Evolutionary conservation across 495 filamentous ascomycete genomes (phyloP).

Genomic region (Evernia prunastri): DNA sequence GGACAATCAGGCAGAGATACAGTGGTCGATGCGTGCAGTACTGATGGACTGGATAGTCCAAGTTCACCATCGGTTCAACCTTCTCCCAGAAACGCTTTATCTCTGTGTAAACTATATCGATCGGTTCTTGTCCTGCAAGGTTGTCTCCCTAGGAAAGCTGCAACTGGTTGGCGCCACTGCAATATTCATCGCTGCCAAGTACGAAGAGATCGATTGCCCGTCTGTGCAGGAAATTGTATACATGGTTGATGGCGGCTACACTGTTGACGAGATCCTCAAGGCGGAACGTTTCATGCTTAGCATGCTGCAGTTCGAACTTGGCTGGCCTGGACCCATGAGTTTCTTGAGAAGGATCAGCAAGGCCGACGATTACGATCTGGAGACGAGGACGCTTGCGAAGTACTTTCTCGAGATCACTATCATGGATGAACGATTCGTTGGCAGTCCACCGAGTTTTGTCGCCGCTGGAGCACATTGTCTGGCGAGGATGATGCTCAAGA

Average conservation of each 20-base stretch:
- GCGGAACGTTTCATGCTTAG: conserved; percentile 96
- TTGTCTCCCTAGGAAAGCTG: conserved; percentile 89
- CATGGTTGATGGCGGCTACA: conserved; percentile 94
- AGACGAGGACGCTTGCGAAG: conserved; percentile 93
- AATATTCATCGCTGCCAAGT: conserved; percentile 93
- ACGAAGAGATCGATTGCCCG: conserved; percentile 96
- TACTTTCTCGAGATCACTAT: conserved; percentile 95
- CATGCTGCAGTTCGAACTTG: conserved; percentile 90
- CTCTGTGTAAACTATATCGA: conserved; percentile 93
- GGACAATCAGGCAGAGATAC: conserved; percentile 93
- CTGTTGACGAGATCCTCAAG: conserved; percentile 86
- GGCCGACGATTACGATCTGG: conserved; percentile 94
- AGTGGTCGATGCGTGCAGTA: conserved; percentile 97
- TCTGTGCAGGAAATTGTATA: conserved; percentile 92
- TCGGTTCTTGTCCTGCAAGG: conserved; percentile 88
- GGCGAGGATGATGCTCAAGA: conserved; percentile 78
- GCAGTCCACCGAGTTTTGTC: conserved; percentile 78
- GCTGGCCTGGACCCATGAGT: conserved; percentile 97
- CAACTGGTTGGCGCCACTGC: conserved; percentile 96
- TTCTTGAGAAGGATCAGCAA: conserved; percentile 96
- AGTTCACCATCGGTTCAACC: conserved; percentile 82
- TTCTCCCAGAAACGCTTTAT: conserved; percentile 92
- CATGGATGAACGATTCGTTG: conserved; percentile 97
- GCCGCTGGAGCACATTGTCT: conserved; percentile 92
- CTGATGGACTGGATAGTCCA: conserved; percentile 98